Conservation (phyloP, 768 basidiomycete genomes). For the Strobilomyces confusus region DNA sequence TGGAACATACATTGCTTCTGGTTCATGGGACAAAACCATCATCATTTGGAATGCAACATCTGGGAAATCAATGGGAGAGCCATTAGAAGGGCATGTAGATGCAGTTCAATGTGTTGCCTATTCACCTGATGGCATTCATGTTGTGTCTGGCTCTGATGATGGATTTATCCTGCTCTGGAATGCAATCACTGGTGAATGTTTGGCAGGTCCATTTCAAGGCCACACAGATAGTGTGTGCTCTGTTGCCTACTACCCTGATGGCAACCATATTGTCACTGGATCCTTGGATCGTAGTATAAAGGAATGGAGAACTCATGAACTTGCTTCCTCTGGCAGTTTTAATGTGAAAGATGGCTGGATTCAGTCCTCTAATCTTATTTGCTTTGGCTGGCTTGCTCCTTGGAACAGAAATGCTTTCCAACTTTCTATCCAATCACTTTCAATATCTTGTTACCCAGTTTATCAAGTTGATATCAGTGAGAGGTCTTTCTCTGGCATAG, state of each 20-base stretch:
- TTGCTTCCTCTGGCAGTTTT: neutral
- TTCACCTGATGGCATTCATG: neutral
- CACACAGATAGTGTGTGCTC: neutral
- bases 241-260: constrained; percentile 3
- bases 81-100: neutral
- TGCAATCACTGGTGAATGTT: neutral
- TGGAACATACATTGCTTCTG: neutral
- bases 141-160: neutral
- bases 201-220: neutral
- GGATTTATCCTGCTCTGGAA: neutral
- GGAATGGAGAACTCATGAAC: neutral
- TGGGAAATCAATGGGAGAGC: too few species aligned
- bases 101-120: neutral
- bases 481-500: too few species aligned
- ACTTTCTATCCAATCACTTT: too few species aligned
- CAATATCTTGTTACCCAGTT: too few species aligned
- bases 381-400: neutral
- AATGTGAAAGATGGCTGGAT: constrained; percentile 1
- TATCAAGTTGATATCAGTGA: too few species aligned
- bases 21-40: too few species aligned
- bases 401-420: too few species aligned
- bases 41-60: too few species aligned
- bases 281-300: neutral
- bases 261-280: neutral
- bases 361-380: neutral